Evolutionary conservation across 2,329 filamentous ascomycete genomes (phyloP).

Genomic region (Teratosphaeria gauchensis): DNA sequence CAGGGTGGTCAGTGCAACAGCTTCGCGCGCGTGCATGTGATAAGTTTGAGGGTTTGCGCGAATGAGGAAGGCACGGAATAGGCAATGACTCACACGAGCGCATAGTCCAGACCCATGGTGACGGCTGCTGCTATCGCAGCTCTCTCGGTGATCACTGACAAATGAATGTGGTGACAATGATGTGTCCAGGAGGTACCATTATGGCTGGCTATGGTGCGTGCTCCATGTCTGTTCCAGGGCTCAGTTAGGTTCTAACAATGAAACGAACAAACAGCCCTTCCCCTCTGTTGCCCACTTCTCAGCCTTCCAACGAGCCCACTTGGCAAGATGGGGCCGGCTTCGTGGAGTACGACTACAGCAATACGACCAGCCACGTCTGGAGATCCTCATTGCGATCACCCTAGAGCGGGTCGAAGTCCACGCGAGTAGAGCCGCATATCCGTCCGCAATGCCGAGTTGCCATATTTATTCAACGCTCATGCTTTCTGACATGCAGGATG

Average conservation of each 20-base stretch:
- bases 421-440: background rate
- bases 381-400: background rate
- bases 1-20: background rate
- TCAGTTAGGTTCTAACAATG: background rate
- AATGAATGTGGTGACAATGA: background rate
- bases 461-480: background rate
- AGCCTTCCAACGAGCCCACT: background rate
- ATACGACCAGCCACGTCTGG: background rate
- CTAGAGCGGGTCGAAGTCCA: background rate
- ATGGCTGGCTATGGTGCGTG: background rate
- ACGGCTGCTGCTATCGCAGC: background rate
- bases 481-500: background rate
- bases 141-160: background rate
- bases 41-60: conserved; percentile 1
- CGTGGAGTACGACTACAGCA: background rate
- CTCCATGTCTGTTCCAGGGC: background rate
- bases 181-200: background rate
- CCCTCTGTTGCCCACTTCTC: background rate
- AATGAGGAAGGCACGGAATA: background rate
- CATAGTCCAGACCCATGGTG: conserved; percentile 52
- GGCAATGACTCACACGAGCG: conserved; percentile 46
- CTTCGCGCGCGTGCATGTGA: background rate
- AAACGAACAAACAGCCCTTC: background rate
- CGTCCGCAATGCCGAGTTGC: background rate
- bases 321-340: background rate